Conservation (phyloP, 805 yeast species). For the Candida boleticola region DNA sequence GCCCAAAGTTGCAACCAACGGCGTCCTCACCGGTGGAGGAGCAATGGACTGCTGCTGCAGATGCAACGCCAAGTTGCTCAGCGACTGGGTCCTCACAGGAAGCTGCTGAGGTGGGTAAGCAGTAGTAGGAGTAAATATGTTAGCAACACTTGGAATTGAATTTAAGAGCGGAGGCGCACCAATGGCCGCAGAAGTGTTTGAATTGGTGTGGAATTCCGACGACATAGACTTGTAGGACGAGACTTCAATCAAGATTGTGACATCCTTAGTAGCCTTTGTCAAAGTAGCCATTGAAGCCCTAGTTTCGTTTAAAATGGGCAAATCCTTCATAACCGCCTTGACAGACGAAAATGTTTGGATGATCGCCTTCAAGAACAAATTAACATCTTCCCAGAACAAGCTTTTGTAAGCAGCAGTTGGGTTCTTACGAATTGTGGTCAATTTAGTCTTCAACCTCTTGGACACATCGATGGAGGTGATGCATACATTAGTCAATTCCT, state of each 20-base stretch:
- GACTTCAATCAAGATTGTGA: constrained; percentile 76
- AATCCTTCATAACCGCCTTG: constrained; percentile 75
- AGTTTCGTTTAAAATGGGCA: constrained; percentile 76
- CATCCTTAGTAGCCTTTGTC: constrained; percentile 88
- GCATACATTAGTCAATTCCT: constrained; percentile 76
- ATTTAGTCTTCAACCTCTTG: constrained; percentile 54
- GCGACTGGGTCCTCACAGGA: constrained; percentile 11
- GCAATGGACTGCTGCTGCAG: constrained; percentile 1
- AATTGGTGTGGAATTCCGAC: constrained; percentile 13
- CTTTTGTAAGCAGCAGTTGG: constrained; percentile 52
- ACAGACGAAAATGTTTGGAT: constrained; percentile 82
- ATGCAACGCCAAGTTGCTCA: constrained; percentile 12
- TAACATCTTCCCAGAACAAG: constrained; percentile 82
- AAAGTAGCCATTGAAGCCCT: constrained; percentile 76
- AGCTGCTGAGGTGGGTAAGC: constrained; percentile 20
- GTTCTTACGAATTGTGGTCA: constrained; percentile 50
- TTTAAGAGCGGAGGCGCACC: constrained; percentile 22
- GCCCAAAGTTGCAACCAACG: constrained; percentile 24
- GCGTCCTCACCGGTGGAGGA: constrained; percentile 23
- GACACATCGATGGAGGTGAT: constrained; percentile 81
- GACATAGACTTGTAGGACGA: constrained; percentile 33
- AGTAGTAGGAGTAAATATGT: constrained; percentile 29
- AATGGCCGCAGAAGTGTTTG: constrained; percentile 7
- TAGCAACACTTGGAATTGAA: constrained; percentile 31
- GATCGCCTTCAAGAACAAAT: constrained; percentile 76